Conservation (phyloP, 345 rosid species). For the Murraya koenigii region DNA sequence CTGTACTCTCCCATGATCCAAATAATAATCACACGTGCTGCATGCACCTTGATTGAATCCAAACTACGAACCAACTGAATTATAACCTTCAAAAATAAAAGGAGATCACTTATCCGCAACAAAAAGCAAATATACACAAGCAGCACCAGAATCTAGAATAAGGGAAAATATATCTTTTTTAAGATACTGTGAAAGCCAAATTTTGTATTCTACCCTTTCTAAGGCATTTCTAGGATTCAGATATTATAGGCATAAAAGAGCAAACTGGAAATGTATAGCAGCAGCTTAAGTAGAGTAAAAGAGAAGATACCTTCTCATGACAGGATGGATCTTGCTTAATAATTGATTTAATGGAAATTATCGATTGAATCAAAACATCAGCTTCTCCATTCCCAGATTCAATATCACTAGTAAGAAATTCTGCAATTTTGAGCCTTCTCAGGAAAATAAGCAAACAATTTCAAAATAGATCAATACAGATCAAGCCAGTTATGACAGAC, state of each 20-base stretch:
- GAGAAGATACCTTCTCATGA: constrained; percentile 71
- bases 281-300: constrained; percentile 20
- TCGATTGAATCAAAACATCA: constrained; percentile 68
- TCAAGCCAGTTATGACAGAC: constrained; percentile 39
- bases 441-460: constrained; percentile 13
- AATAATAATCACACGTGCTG: constrained; percentile 85
- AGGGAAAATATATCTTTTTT: no score
- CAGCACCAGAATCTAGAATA: no score
- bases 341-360: constrained; percentile 76
- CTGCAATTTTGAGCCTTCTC: constrained; percentile 46
- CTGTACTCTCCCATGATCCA: constrained; percentile 95
- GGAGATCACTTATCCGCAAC: not conserved
- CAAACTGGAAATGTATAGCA: constrained; percentile 2
- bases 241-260: constrained; percentile 1
- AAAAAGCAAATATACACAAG: not conserved
- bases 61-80: constrained; percentile 73
- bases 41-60: constrained; percentile 82
- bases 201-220: constrained; percentile 2
- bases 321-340: constrained; percentile 64
- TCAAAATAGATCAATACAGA: not conserved
- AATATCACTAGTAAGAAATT: constrained; percentile 41
- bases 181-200: no score
- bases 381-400: constrained; percentile 56
- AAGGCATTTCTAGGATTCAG: constrained; percentile 13
- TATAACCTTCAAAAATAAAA: constrained; percentile 53